Evolutionary conservation across 75 land plant species (phyloP).

Genomic region (Azolla pinnata): DNA sequence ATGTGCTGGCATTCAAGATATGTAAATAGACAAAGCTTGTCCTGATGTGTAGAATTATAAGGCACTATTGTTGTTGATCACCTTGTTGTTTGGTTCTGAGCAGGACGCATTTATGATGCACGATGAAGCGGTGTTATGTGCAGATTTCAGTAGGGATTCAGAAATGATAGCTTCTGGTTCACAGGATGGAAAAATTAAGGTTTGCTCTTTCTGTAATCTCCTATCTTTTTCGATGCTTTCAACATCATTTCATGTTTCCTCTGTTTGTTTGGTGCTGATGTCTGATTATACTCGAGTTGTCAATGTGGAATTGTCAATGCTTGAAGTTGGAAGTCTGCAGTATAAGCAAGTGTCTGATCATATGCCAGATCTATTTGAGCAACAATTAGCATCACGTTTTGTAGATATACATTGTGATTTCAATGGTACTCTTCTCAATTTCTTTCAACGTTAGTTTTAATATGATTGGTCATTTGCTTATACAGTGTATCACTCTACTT

Average conservation of each 20-base stretch:
- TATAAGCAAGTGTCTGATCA: too few relatives aligned
- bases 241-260: too few relatives aligned
- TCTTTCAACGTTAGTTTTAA: neutral
- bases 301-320: too few relatives aligned
- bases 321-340: too few relatives aligned
- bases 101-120: constrained; percentile 99
- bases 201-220: constrained; percentile 8
- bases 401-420: neutral
- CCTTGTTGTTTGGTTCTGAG: neutral
- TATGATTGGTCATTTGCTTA: too few relatives aligned
- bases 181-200: constrained; percentile 98
- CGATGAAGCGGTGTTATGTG: constrained; percentile 86
- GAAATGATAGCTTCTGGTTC: constrained; percentile 98
- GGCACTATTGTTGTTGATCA: too few relatives aligned
- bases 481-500: too few relatives aligned
- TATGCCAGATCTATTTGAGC: neutral
- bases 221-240: too few relatives aligned
- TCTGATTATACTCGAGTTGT: too few relatives aligned
- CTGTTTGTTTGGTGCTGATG: too few relatives aligned
- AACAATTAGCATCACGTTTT: neutral
- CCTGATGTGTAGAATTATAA: too few relatives aligned
- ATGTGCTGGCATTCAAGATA: neutral
- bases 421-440: neutral
- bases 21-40: too few relatives aligned
- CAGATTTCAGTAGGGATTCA: constrained; percentile 90